Evolutionary conservation across 1,139 yeast genomes (phyloP).

Genomic region (Candida pseudocylindracea): DNA sequence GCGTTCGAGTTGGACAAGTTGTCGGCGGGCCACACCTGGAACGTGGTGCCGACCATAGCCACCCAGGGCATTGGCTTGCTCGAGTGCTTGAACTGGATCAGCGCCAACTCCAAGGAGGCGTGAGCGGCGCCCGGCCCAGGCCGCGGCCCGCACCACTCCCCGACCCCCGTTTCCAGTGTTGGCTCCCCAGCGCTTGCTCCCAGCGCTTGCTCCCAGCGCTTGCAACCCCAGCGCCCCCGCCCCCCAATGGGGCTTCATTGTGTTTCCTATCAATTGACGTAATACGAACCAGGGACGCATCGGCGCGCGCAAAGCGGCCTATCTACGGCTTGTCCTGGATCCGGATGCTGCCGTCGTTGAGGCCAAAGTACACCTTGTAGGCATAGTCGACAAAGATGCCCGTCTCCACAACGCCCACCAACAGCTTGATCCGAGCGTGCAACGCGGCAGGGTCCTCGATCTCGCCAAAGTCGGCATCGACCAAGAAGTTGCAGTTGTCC

Average conservation of each 20-base stretch:
- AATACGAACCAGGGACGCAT: too few relatives aligned
- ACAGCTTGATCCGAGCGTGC: slow-evolving; percentile 41
- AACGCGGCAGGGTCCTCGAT: slow-evolving; percentile 36
- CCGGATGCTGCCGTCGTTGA: slow-evolving; percentile 28
- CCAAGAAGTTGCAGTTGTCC: slow-evolving; percentile 81
- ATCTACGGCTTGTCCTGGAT: too few relatives aligned
- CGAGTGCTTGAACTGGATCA: slow-evolving; percentile 57
- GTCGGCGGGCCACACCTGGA: slow-evolving; percentile 42
- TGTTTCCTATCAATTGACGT: too few relatives aligned
- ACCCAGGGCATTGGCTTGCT: slow-evolving; percentile 55
- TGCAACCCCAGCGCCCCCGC: too few relatives aligned
- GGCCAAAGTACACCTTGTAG: slow-evolving; percentile 72
- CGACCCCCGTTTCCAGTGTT: too few relatives aligned
- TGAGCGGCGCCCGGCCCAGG: too few relatives aligned
- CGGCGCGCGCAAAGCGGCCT: too few relatives aligned
- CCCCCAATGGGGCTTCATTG: too few relatives aligned
- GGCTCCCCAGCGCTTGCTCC: too few relatives aligned
- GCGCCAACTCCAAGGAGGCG: slow-evolving; percentile 26
- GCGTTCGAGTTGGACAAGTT: slow-evolving; percentile 28
- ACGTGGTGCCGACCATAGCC: slow-evolving; percentile 58
- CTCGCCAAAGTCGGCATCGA: slow-evolving; percentile 85
- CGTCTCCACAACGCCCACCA: slow-evolving; percentile 94
- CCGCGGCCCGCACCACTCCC: too few relatives aligned
- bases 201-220: too few relatives aligned
- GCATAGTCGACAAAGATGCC: slow-evolving; percentile 69